Evolutionary conservation across 2,329 filamentous ascomycete species (phyloP).

Genomic region (Simplicillium aogashimaense): DNA sequence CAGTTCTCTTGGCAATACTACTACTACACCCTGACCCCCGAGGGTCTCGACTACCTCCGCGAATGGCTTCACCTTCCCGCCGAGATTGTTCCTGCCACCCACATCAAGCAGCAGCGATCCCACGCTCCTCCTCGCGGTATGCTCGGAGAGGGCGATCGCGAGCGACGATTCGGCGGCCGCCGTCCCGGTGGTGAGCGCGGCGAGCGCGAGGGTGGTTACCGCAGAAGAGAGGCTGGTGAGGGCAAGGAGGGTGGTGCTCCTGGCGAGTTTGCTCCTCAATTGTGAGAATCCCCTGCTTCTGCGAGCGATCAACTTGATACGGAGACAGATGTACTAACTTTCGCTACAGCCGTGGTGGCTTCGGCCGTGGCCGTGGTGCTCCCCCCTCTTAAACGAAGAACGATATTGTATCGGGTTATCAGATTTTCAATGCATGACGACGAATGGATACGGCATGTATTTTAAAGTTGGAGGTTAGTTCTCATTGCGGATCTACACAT

Average conservation of each 20-base stretch:
- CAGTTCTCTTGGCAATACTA: constrained; percentile 99
- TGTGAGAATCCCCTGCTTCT: constrained; percentile 44
- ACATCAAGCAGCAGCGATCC: constrained; percentile 99
- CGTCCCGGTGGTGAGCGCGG: constrained; percentile 50
- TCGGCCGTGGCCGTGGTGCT: constrained; percentile 79
- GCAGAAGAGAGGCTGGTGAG: constrained; percentile 77
- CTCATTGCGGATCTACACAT: constrained; percentile 28
- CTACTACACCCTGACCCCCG: constrained; percentile 99
- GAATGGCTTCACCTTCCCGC: constrained; percentile 99
- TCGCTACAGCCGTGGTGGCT: constrained; percentile 63
- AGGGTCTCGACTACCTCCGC: constrained; percentile 99
- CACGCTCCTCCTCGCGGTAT: constrained; percentile 97
- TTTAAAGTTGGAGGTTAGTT: constrained; percentile 33
- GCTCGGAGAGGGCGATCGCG: constrained; percentile 79
- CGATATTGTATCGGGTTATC: constrained; percentile 29
- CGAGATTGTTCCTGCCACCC: constrained; percentile 98
- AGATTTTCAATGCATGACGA: constrained; percentile 33
- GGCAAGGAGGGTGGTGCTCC: constrained; percentile 88
- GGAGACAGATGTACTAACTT: constrained; percentile 1
- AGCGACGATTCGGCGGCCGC: constrained; percentile 72
- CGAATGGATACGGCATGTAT: constrained; percentile 33
- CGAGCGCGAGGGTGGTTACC: constrained; percentile 83
- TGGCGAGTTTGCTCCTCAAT: constrained; percentile 84
- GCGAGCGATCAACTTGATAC: not conserved
- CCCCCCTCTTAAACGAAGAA: constrained; percentile 50